Evolutionary conservation across 768 basidiomycete genomes (phyloP), one percentile per base, ranked within the genome.

Genomic region (Leucosporidium yakuticum): DNA sequence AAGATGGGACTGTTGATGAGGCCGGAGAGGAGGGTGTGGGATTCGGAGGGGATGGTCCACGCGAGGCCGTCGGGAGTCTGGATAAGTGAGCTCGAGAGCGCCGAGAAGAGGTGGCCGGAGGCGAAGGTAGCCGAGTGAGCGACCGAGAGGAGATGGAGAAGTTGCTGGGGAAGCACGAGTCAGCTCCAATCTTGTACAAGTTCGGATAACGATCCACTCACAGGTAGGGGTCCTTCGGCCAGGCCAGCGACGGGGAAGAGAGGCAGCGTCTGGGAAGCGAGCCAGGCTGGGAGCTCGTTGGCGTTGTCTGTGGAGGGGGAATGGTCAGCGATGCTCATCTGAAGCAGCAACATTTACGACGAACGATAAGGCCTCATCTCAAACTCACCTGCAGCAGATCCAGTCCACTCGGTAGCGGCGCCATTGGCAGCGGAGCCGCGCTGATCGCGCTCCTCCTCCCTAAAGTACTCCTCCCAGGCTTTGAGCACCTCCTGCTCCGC

Each of bases 261-360:
- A 7, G 71, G 62, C 1, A 75, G 5, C 0, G 65, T 65, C 51
- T 73, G 71, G 1, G 71, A 63, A 0, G 67, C 71, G 3, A 70
- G 47, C 74, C 74, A 74, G 2, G 71, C 69, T 1, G 63, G 39
- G 1, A 71, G 25, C 0, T 11, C 19, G 8, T 58, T 32, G 4
- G 31, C 39, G 2, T 11, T 8, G 5, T 54, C 70, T 64, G 25
- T 44, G 1, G 4, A 1, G 21, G 12, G 3, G 21, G 15, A 14
- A 17, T 1, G 21, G 27, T n/a, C 21, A 50, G 48, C 49, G 19
- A 53, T 21, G 34, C 14, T 2, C 17, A 15, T 19, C 4, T 17
- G 34, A 20, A 7, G 4, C 11, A 6, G 27, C 17, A 48, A 8
- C 12, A 27, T 15, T 44, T 14, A 50, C 12, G 34, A 51, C 65